Conservation (phyloP, 108 stramenopile genomes). For the Skeletonema marinoi region DNA sequence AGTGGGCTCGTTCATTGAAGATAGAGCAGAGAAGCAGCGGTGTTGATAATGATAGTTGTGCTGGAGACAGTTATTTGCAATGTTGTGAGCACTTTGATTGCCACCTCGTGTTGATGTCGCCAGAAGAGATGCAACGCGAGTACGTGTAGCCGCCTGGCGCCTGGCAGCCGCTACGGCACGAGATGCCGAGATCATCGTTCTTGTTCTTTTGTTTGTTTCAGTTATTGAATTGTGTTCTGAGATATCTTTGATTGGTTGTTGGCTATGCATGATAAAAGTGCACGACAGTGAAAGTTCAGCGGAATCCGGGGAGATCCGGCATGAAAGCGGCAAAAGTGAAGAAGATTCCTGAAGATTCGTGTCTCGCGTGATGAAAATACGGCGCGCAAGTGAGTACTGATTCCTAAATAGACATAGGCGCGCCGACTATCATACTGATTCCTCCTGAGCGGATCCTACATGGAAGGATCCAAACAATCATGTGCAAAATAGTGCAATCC, state of each 20-base stretch:
- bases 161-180: not conserved
- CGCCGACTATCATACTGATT: no score
- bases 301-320: not conserved
- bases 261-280: no score
- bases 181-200: not conserved
- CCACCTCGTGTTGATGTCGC: not conserved
- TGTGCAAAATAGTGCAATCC: no score
- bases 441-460: no score
- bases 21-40: constrained; percentile 1
- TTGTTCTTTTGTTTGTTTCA: not conserved
- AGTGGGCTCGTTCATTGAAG: constrained; percentile 42
- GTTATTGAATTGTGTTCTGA: not conserved
- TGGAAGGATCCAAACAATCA: no score
- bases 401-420: no score
- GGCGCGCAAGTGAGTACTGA: no score
- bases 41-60: not conserved
- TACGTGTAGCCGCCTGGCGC: not conserved
- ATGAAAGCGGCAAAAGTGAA: no score
- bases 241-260: not conserved
- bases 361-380: no score
- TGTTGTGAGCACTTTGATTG: not conserved
- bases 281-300: not conserved
- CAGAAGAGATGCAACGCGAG: not conserved
- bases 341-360: no score
- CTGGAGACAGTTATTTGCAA: not conserved